Evolutionary conservation across 306 rosid genomes (phyloP), one percentile per base, ranked within the genome.

Genomic region (Alnus glutinosa): DNA sequence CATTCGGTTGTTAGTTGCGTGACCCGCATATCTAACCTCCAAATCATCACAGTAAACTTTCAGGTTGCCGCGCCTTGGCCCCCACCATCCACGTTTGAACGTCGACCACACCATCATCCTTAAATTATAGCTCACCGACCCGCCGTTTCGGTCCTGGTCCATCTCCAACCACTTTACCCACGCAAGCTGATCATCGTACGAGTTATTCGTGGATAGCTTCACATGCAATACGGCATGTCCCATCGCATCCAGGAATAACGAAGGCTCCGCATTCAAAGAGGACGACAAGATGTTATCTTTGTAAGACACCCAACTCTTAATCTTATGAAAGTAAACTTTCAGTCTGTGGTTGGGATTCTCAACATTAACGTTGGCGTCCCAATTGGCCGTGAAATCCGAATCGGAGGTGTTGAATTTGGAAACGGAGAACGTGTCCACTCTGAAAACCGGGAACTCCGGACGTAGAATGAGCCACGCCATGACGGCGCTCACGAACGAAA

Each of bases 1-100:
- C 28, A 3, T 57, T 54, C 80, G 92, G 0, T 3, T 28, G 2
- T 0, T 14, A 2, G 83, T 47, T n/a, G 47, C 34, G 1, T 34
- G 2, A 18, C 78, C 81, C 36, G 49, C 44, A 55, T 89, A 88
- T n/a, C 18, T 62, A 71, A 93, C 74, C 77, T 82, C 87, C 82
- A 91, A 70, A 28, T 77, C 78, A 2, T 49, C 54, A 55, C 96
- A 93, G 51, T 66, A 4, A 6, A 87, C 87, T 9, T 70, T 13
- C 9, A 85, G 3, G 15, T 11, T 1, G 2, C 63, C 23, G 1
- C 4, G 55, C 37, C 74, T 83, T 0, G 81, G 36, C 75, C 85
- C 70, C 73, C 78, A 67, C 0, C 75, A 9, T 1, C 32, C 32
- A 4, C 83, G 15, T 19, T 19, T 83, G 71, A 80, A 78, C 42